Conservation (phyloP, 345 rosid species). For the Eutrema japonicum region DNA sequence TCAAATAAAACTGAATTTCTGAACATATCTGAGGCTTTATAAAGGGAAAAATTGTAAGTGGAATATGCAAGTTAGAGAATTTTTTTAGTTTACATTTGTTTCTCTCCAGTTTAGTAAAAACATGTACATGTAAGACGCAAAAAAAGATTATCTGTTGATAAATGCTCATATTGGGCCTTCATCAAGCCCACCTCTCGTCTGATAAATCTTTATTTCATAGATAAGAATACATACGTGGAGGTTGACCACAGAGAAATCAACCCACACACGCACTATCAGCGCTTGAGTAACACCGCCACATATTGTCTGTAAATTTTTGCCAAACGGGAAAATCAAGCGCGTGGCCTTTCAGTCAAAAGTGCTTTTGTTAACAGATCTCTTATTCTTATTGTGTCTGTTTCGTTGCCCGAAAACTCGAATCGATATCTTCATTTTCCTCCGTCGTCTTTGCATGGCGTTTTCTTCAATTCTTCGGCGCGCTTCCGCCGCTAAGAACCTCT, state of each 20-base stretch:
- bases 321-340: slow-evolving; percentile 11
- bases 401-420: slow-evolving; percentile 19
- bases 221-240: slow-evolving; percentile 34
- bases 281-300: slow-evolving; percentile 24
- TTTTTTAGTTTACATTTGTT: too few relatives aligned
- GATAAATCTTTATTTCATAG: slow-evolving; percentile 12
- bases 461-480: slow-evolving; percentile 41
- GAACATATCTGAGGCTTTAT: too few relatives aligned
- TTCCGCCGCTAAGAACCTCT: slow-evolving; percentile 37
- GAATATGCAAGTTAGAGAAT: too few relatives aligned
- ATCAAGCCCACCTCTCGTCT: neutral
- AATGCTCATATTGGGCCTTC: too few relatives aligned
- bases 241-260: neutral
- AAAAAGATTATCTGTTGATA: too few relatives aligned
- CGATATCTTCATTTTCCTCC: slow-evolving; percentile 10
- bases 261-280: neutral
- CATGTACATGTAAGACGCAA: too few relatives aligned
- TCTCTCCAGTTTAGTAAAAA: too few relatives aligned
- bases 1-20: too few relatives aligned
- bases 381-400: slow-evolving; percentile 4
- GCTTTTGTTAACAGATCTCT: neutral
- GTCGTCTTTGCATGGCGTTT: slow-evolving; percentile 44
- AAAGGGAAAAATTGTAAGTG: too few relatives aligned
- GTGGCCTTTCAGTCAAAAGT: slow-evolving; percentile 6
- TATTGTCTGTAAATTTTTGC: neutral